These are phyloP conservation scores for Rhazya stricta DNA, from an alignment of 257 asterid species.

Conservation along the genomic window DNA sequence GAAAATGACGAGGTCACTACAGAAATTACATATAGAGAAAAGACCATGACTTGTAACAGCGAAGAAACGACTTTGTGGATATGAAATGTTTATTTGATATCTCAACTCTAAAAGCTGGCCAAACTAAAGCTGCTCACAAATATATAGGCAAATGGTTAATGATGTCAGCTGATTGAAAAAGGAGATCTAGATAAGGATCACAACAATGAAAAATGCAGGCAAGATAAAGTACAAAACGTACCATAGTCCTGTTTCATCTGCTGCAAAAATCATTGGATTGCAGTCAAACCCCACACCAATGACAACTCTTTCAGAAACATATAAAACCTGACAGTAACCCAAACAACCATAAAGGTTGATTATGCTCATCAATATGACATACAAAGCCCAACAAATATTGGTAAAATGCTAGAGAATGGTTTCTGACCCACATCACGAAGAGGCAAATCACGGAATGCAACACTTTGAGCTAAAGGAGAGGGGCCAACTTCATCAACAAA, in stretches of 20 bases:
- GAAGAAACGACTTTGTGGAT: background rate
- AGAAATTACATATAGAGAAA: background rate
- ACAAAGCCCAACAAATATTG: slow-evolving; percentile 18
- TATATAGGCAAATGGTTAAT: slow-evolving; percentile 1
- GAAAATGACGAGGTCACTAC: background rate
- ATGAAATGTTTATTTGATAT: background rate
- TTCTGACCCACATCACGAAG: slow-evolving; percentile 99
- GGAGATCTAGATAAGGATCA: background rate
- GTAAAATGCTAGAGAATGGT: slow-evolving; percentile 49
- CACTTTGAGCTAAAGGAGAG: slow-evolving; percentile 94
- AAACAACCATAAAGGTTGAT: slow-evolving; percentile 11
- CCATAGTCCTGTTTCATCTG: slow-evolving; percentile 92
- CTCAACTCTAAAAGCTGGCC: background rate
- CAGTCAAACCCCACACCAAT: slow-evolving; percentile 97
- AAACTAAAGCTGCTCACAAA: background rate
- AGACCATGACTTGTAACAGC: background rate
- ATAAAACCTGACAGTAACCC: slow-evolving; percentile 54
- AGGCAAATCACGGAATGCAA: slow-evolving; percentile 94
- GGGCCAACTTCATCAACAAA: slow-evolving; percentile 93
- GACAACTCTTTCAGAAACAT: slow-evolving; percentile 81
- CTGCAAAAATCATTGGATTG: slow-evolving; percentile 82
- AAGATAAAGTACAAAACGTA: slow-evolving; percentile 28
- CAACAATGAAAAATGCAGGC: background rate
- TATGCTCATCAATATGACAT: slow-evolving; percentile 22
- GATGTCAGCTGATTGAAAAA: background rate